These are phyloP conservation scores for Bauhinia variegata DNA, from an alignment of 306 rosid species.

Conservation along the genomic window DNA sequence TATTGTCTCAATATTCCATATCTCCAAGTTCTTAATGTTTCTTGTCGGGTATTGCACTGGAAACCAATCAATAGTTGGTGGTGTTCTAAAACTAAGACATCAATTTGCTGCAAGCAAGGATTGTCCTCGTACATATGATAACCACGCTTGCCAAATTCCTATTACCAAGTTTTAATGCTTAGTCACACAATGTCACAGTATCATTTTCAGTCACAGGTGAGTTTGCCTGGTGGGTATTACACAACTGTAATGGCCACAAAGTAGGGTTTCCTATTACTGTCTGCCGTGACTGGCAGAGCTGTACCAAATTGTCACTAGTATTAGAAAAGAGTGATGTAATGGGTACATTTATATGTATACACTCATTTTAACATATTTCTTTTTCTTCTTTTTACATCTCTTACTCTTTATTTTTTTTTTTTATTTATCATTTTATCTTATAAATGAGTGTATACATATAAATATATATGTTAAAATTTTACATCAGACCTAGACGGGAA, in stretches of 20 bases:
- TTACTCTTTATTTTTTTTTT: too few species aligned
- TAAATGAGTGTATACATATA: too few species aligned
- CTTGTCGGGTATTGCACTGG: constrained; percentile 61
- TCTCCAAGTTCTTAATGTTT: constrained; percentile 68
- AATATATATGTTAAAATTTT: too few species aligned
- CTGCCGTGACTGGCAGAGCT: constrained; percentile 28
- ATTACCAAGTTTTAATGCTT: constrained; percentile 25
- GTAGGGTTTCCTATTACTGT: constrained; percentile 40
- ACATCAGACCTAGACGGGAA: too few species aligned
- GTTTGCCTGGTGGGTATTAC: constrained; percentile 59
- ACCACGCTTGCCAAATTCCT: constrained; percentile 23
- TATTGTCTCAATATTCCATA: constrained; percentile 60
- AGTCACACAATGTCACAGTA: constrained; percentile 33
- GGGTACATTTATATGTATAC: too few species aligned
- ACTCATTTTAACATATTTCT: too few species aligned
- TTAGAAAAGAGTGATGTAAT: constrained; percentile 3
- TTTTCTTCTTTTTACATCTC: too few species aligned
- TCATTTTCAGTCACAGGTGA: constrained; percentile 39
- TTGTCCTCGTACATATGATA: constrained; percentile 48
- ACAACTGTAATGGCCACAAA: constrained; percentile 50
- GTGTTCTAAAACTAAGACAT: constrained; percentile 32
- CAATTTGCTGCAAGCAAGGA: constrained; percentile 23
- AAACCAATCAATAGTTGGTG: constrained; percentile 66
- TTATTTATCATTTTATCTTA: too few species aligned
- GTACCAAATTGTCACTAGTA: constrained; percentile 17